A percentile compares a stretch with the other conserved stretches of the same genome.
Conservation (phyloP, 768 basidiomycete genomes). For the Candolleomyces eurysporus region DNA sequence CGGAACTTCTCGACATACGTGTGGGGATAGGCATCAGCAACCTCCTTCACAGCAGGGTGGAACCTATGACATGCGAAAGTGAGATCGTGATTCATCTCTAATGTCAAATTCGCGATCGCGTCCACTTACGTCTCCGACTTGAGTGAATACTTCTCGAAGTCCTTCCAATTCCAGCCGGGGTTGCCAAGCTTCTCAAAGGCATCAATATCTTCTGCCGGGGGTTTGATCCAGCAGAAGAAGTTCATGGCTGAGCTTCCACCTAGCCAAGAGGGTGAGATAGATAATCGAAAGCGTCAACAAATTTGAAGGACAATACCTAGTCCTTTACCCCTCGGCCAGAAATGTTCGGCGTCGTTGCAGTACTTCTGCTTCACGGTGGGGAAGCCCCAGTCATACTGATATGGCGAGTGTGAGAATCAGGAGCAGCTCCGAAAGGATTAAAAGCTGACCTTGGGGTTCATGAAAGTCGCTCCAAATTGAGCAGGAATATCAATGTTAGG, state of each 20-base stretch:
- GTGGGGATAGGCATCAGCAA: constrained; percentile 24
- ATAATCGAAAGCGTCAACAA: background rate
- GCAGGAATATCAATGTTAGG: constrained; percentile 31
- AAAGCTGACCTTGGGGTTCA: constrained; percentile 23
- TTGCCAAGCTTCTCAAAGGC: constrained; percentile 51
- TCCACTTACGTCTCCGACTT: constrained; percentile 34
- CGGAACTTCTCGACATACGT: constrained; percentile 21
- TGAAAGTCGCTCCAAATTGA: constrained; percentile 26
- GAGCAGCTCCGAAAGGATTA: background rate
- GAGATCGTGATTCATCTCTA: background rate
- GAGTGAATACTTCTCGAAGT: constrained; percentile 35
- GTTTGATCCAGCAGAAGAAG: constrained; percentile 32
- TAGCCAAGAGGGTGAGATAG: background rate
- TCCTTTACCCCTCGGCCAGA: constrained; percentile 32
- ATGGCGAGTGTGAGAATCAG: background rate
- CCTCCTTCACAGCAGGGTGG: constrained; percentile 24
- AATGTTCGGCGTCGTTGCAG: constrained; percentile 20
- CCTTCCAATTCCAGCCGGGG: constrained; percentile 53
- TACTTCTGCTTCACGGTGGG: constrained; percentile 26
- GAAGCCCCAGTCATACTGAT: constrained; percentile 40
- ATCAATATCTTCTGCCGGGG: constrained; percentile 27
- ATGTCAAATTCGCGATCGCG: background rate
- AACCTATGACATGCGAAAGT: constrained; percentile 17
- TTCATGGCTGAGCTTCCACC: constrained; percentile 49
- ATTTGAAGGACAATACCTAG: constrained; percentile 19